phyloP scores from a whole-genome alignment of 202 grass and related monocot species.

The Schoenoplectus triqueter region DNA sequence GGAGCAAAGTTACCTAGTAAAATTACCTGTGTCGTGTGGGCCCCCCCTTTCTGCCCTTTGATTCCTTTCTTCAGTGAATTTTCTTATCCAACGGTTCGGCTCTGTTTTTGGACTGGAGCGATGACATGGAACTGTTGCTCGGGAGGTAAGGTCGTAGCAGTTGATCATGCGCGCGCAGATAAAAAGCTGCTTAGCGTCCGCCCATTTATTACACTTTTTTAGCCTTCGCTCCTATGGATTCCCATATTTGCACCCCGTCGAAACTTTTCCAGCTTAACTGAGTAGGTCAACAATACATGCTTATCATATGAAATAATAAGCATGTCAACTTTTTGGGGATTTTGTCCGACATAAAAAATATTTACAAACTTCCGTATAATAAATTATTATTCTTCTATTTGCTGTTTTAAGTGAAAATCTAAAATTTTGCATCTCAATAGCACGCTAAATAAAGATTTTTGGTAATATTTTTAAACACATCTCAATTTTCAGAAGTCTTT shows the following conservation, averaged over 20 bases:
- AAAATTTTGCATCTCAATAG: no score
- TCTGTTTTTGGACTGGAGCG: background rate
- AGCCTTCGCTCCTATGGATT: no score
- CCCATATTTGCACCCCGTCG: background rate
- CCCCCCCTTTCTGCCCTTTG: background rate
- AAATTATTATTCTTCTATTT: no score
- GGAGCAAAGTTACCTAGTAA: conserved; percentile 41
- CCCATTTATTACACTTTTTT: background rate
- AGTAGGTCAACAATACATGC: background rate
- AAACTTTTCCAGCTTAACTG: background rate
- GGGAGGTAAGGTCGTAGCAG: background rate
- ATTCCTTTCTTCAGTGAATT: conserved; percentile 16
- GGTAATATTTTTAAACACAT: no score
- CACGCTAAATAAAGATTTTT: no score
- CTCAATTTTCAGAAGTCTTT: no score
- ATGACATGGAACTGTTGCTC: no score
- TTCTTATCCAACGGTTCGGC: background rate
- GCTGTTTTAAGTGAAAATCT: no score
- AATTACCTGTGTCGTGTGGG: conserved; percentile 4
- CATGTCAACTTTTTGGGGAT: no score
- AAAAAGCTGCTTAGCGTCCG: background rate
- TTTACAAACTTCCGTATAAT: no score
- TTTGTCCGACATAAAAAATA: no score
- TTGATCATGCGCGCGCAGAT: conserved; percentile 15
- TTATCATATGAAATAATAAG: no score